Conservation (phyloP, 306 rosid species). For the Pterocarpus macrocarpus region DNA sequence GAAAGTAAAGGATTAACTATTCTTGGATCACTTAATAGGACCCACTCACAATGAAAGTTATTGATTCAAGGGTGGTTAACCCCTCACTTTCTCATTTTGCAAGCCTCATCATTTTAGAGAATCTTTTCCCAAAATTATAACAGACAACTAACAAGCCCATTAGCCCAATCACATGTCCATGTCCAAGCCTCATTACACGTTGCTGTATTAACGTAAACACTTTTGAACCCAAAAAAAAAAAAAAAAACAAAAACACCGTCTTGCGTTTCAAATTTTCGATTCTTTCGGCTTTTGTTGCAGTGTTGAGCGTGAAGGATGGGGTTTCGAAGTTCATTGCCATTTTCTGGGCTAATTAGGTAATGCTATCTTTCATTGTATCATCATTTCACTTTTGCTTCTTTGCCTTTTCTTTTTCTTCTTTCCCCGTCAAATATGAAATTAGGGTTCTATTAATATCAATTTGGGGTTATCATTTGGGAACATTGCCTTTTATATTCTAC, state of each 20-base stretch:
- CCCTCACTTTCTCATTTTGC: too few species aligned
- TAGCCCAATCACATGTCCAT: not conserved
- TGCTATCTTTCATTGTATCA: not conserved
- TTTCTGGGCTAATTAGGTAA: slow-evolving; percentile 75
- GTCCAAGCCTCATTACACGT: not conserved
- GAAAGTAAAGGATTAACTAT: too few species aligned
- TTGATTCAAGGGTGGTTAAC: too few species aligned
- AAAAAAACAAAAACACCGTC: not conserved
- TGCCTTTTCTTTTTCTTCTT: too few species aligned
- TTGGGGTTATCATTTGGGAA: not conserved
- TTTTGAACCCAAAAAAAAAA: too few species aligned
- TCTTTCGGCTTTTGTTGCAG: not conserved
- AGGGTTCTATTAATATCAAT: slow-evolving; percentile 14
- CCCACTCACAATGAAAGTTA: too few species aligned
- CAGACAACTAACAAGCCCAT: not conserved
- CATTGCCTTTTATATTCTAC: not conserved
- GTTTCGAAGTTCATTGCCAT: slow-evolving; percentile 65
- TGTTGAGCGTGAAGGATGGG: slow-evolving; percentile 48
- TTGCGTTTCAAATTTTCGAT: not conserved
- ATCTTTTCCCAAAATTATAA: too few species aligned
- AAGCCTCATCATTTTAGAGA: too few species aligned
- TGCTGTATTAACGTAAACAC: slow-evolving; percentile 10
- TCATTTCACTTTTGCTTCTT: not conserved
- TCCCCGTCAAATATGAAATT: not conserved
- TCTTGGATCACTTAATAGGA: too few species aligned